These are phyloP conservation scores for Mycotypha africana DNA, from an alignment of 371 early-diverging fungal genomes.

Conservation along the genomic window DNA sequence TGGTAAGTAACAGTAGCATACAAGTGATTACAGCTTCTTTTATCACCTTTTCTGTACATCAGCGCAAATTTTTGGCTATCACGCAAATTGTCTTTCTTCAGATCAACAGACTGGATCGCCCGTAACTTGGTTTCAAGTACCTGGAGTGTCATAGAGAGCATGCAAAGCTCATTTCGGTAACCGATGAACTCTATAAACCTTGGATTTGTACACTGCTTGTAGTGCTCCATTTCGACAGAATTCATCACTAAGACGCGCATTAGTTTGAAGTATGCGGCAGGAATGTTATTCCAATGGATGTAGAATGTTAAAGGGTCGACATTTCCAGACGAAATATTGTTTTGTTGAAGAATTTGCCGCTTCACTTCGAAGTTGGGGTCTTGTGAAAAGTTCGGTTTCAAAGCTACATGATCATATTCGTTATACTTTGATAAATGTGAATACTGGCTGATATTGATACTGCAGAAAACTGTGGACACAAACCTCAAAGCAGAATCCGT, in stretches of 20 bases:
- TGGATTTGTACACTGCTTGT: conserved; percentile 11
- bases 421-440: conserved; percentile 35
- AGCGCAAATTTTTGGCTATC: conserved; percentile 39
- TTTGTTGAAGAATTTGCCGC: conserved; percentile 31
- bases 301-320: conserved; percentile 34
- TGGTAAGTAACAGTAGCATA: not conserved
- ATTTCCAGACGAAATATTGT: conserved; percentile 27
- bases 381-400: conserved; percentile 53
- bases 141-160: conserved; percentile 29
- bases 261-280: conserved; percentile 35
- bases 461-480: too few species aligned
- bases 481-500: conserved; percentile 62
- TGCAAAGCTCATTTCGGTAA: conserved; percentile 49
- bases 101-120: conserved; percentile 14
- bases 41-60: conserved; percentile 46
- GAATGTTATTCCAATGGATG: conserved; percentile 38
- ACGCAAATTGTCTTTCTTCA: conserved; percentile 8
- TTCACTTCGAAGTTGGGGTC: conserved; percentile 50
- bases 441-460: too few species aligned
- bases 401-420: conserved; percentile 39
- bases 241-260: conserved; percentile 67
- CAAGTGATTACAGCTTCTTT: conserved; percentile 3
- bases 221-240: conserved; percentile 29
- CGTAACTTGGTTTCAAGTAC: conserved; percentile 28
- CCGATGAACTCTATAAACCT: conserved; percentile 35